Conservation (phyloP, 352 stramenopile genomes). For the Elongisporangium undulatum region DNA sequence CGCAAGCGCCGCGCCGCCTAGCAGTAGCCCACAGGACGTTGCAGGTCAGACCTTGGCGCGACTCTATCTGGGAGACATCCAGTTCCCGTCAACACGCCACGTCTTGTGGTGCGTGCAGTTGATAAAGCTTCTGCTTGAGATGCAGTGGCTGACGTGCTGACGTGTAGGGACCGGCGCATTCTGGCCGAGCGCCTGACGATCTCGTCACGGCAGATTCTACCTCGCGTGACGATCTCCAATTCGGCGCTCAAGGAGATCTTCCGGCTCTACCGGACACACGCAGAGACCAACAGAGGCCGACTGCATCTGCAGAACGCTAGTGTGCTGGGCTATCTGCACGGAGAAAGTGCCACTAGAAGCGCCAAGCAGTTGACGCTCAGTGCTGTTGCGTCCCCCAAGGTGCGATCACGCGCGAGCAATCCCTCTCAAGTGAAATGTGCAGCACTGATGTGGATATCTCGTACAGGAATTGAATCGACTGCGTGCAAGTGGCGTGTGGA, state of each 20-base stretch:
- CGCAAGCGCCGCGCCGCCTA: constrained; percentile 5
- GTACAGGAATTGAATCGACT: background rate
- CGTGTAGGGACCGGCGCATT: constrained; percentile 52
- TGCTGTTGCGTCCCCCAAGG: background rate
- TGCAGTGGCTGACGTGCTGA: background rate
- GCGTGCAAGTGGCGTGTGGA: constrained; percentile 19
- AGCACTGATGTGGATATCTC: background rate
- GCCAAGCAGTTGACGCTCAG: constrained; percentile 6
- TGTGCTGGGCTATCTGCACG: constrained; percentile 39
- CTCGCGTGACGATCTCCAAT: constrained; percentile 36
- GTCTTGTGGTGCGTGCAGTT: constrained; percentile 48
- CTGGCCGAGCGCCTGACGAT: constrained; percentile 34
- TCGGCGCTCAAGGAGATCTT: constrained; percentile 49
- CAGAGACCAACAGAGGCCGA: constrained; percentile 9
- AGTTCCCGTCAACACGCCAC: constrained; percentile 61
- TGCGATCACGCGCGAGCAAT: background rate
- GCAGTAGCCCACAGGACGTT: constrained; percentile 5
- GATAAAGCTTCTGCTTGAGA: background rate
- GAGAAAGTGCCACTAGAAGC: constrained; percentile 10
- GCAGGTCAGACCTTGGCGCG: constrained; percentile 8
- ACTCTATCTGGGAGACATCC: constrained; percentile 50
- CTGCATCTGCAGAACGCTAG: background rate
- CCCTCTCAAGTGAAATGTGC: background rate
- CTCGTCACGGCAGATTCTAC: constrained; percentile 39
- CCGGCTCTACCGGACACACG: constrained; percentile 9